A percentile compares a stretch with the other conserved stretches of the same genome.
Conservation (phyloP, 2,329 filamentous ascomycete genomes). For the Exophiala spinifera region DNA sequence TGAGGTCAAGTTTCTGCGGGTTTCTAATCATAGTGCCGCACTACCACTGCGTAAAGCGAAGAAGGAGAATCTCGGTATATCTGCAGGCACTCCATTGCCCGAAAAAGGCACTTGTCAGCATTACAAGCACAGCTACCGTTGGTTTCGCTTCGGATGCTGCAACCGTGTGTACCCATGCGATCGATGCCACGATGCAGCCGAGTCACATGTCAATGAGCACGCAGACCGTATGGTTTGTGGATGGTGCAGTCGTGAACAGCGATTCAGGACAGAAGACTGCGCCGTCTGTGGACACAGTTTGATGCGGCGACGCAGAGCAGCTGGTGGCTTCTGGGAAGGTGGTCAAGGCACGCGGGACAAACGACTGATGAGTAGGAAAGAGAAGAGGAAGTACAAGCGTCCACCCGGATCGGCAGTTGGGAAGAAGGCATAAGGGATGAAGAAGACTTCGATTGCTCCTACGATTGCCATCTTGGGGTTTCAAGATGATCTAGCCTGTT, state of each 20-base stretch:
- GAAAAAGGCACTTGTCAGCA: slow-evolving; percentile 53
- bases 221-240: slow-evolving; percentile 80
- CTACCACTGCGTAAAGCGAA: slow-evolving; percentile 16
- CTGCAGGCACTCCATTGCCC: slow-evolving; percentile 54
- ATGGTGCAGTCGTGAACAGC: slow-evolving; percentile 76
- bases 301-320: slow-evolving; percentile 56
- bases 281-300: slow-evolving; percentile 68
- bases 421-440: not conserved
- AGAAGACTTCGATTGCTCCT: not conserved
- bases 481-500: not conserved
- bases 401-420: not conserved
- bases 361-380: slow-evolving; percentile 67
- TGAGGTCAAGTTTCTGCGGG: slow-evolving; percentile 72
- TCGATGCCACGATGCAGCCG: slow-evolving; percentile 69
- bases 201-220: slow-evolving; percentile 74
- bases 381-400: slow-evolving; percentile 27
- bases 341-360: slow-evolving; percentile 76
- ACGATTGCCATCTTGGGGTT: not conserved
- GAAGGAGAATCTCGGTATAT: slow-evolving; percentile 54
- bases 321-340: slow-evolving; percentile 77
- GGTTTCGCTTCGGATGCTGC: slow-evolving; percentile 60
- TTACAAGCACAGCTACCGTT: slow-evolving; percentile 55
- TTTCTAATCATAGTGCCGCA: slow-evolving; percentile 47
- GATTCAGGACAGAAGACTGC: slow-evolving; percentile 73
- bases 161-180: slow-evolving; percentile 57